Conservation (phyloP, 495 filamentous ascomycete genomes). For the Trichoderma virens region DNA sequence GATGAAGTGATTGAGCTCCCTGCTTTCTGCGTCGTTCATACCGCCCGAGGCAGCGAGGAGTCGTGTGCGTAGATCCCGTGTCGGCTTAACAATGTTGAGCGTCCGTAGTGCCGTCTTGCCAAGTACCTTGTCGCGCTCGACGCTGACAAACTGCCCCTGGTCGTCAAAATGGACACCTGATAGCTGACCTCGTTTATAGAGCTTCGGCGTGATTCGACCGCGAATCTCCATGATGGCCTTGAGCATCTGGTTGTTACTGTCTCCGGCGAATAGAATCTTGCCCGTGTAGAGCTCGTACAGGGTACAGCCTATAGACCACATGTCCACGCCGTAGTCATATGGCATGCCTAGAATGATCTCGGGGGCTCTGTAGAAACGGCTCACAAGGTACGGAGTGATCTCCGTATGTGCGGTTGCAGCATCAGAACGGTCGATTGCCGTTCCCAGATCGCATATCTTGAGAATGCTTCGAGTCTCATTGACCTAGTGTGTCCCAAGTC, state of each 20-base stretch:
- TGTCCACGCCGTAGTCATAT: conserved; percentile 89
- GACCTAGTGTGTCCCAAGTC: conserved; percentile 34
- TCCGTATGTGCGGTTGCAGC: conserved; percentile 58
- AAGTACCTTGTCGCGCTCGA: conserved; percentile 77
- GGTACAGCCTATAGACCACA: conserved; percentile 97
- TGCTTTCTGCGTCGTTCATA: conserved; percentile 65
- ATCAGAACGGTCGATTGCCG: conserved; percentile 81
- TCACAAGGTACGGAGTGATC: conserved; percentile 88
- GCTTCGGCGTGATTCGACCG: conserved; percentile 81
- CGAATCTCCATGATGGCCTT: conserved; percentile 92
- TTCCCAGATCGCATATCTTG: conserved; percentile 94
- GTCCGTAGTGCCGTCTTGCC: conserved; percentile 69
- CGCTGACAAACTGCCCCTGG: conserved; percentile 74
- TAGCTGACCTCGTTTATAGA: conserved; percentile 71
- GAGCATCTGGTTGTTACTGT: conserved; percentile 97
- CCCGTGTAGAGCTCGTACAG: conserved; percentile 95
- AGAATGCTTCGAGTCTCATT: conserved; percentile 77
- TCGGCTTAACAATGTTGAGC: conserved; percentile 69
- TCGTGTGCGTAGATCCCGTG: conserved; percentile 70
- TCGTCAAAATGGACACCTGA: conserved; percentile 78
- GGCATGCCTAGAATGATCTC: conserved; percentile 95
- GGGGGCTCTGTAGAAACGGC: conserved; percentile 92
- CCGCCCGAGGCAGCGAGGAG: conserved; percentile 65
- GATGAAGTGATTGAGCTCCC: conserved; percentile 72
- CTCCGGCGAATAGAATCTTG: conserved; percentile 91